Conservation (phyloP, 208 protist genomes). For the Crithidia bombi region DNA sequence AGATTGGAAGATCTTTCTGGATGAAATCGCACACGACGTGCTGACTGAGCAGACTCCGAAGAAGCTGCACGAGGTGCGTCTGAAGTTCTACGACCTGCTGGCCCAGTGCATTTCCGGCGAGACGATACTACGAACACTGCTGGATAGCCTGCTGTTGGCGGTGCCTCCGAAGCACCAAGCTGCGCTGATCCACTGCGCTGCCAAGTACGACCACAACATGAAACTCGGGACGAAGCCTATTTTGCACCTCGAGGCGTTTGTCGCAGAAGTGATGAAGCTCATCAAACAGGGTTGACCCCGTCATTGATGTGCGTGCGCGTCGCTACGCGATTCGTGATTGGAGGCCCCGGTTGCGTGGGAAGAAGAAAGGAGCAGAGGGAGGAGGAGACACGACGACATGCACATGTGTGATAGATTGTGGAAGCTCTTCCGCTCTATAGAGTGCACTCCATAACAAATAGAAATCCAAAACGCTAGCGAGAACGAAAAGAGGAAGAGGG, state of each 20-base stretch:
- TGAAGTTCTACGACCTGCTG: constrained; percentile 98
- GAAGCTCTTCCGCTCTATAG: no score
- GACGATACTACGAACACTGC: constrained; percentile 93
- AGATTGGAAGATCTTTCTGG: constrained; percentile 97
- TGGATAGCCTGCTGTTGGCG: constrained; percentile 76
- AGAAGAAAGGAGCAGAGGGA: no score
- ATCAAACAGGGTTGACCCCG: constrained; percentile 42
- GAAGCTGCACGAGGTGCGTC: constrained; percentile 92
- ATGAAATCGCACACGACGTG: constrained; percentile 92
- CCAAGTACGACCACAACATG: constrained; percentile 97
- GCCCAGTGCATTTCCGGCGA: constrained; percentile 98
- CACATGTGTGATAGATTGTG: no score
- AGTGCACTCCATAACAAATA: no score
- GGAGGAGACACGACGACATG: no score
- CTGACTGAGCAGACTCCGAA: constrained; percentile 95
- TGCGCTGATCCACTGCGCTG: constrained; percentile 92
- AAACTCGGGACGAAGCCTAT: constrained; percentile 97
- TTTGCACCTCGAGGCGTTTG: constrained; percentile 99
- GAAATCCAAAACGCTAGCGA: no score
- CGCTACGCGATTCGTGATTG: no score
- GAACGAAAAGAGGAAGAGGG: no score
- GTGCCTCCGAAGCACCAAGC: constrained; percentile 75
- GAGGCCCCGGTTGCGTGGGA: no score
- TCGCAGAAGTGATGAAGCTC: constrained; percentile 87
- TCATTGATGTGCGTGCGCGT: no score